Evolutionary conservation across 441 rosid species (phyloP).

Genomic region (Corymbia calophylla): DNA sequence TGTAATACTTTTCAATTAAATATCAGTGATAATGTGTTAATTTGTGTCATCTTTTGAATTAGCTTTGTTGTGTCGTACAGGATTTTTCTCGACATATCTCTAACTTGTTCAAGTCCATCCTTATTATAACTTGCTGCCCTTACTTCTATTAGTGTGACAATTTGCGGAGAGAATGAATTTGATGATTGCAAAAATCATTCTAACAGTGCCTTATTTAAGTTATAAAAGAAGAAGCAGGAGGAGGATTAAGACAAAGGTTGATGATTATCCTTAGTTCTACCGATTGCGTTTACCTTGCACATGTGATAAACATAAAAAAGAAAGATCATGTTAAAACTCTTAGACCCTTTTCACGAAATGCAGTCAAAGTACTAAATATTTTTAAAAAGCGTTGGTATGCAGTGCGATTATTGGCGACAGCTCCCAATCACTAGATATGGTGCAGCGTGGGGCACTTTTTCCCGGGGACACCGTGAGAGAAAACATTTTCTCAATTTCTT

Average conservation of each 20-base stretch:
- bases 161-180: neutral
- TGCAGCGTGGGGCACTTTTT: neutral
- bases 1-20: neutral
- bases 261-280: neutral
- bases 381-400: neutral
- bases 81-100: neutral
- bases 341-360: neutral
- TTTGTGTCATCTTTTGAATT: neutral
- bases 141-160: too few species aligned
- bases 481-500: neutral
- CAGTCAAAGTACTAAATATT: neutral
- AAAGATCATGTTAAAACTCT: neutral
- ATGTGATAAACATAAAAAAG: neutral
- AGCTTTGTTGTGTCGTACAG: neutral
- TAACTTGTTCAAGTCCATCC: neutral
- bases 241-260: neutral
- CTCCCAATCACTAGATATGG: neutral
- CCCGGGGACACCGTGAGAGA: neutral
- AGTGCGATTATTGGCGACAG: neutral
- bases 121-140: neutral
- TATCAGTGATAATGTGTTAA: neutral
- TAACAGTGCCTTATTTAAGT: neutral
- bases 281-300: neutral
- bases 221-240: neutral
- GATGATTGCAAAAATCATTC: neutral